These are phyloP conservation scores for Pseudocercospora vitis DNA, from an alignment of 2,329 filamentous ascomycete species.

Conservation along the genomic window DNA sequence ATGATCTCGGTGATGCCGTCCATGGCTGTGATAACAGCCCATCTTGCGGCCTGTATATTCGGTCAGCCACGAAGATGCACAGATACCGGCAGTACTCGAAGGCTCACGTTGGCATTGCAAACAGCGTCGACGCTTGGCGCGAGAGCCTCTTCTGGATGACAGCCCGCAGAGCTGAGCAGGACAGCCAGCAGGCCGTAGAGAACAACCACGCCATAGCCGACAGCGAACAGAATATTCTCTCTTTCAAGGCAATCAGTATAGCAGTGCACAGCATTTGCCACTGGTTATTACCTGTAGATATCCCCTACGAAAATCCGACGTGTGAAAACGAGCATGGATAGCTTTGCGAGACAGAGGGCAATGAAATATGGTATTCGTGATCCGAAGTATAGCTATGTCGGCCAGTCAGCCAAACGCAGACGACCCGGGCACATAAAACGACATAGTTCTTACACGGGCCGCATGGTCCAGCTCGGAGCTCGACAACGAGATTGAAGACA, in stretches of 20 bases:
- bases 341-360: slow-evolving; percentile 25
- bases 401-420: background rate
- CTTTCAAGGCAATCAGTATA: background rate
- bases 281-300: slow-evolving; percentile 20
- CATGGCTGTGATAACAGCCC: slow-evolving; percentile 23
- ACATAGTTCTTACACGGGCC: slow-evolving; percentile 11
- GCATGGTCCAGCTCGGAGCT: slow-evolving; percentile 10
- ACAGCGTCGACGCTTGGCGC: slow-evolving; percentile 23
- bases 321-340: slow-evolving; percentile 29
- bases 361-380: slow-evolving; percentile 24
- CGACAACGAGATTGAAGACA: slow-evolving; percentile 17
- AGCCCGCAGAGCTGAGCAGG: slow-evolving; percentile 27
- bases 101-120: slow-evolving; percentile 25
- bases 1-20: slow-evolving; percentile 28
- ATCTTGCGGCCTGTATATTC: slow-evolving; percentile 17
- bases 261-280: background rate
- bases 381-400: slow-evolving; percentile 25
- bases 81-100: background rate
- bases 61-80: slow-evolving; percentile 15
- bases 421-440: background rate
- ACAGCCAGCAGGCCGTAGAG: slow-evolving; percentile 24
- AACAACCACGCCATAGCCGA: slow-evolving; percentile 17
- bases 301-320: slow-evolving; percentile 28
- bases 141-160: slow-evolving; percentile 20
- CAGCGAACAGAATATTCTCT: slow-evolving; percentile 25